Base-by-base conservation (phyloP, 371 early-diverging fungal species). In the Mortierella sp. region DNA sequence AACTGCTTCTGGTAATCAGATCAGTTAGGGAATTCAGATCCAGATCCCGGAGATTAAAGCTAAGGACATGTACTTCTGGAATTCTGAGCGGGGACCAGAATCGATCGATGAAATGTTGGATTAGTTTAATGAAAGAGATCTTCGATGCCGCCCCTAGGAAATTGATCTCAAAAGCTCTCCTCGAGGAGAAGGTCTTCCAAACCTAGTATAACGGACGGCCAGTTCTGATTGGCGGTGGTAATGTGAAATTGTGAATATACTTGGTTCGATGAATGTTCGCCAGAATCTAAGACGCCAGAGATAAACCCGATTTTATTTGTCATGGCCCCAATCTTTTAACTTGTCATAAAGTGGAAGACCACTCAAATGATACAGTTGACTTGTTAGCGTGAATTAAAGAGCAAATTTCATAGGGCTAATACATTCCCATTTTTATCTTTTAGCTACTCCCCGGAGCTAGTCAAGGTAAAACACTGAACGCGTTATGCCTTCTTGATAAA, bases 61-160 rank as follows among this genome's bases (percentile, higher is more conserved):
- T 33, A 33, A 33, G 33, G 33, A 28, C 3, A 58, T 67, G 16
- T 50, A 55, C 28, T 70, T 66, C 40, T 58, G 58, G 2, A 70
- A 65, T 40, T 61, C 76, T 7, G 76, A 70, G 19, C 70, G 76
- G 76, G 76, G 70, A 21, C 70, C 76, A 3, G 64, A 76, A 28
- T 61, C 67, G 13, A 70, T 61, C n/a, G 70, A 65, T 21, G 40
- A 45, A 40, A 70, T 67, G 70, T 55, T 69, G 32, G 38, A 61
- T 10, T 48, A 65, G 47, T 53, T 63, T 24, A 32, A 53, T 53
- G 53, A 24, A 24, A 9, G 53, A 53, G 2, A 2, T 53, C 53
- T 3, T 53, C 21, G 22, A 53, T 53, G n/a, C 53, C n/a, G 21
- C 53, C 8, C 53, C 53, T 8, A 53, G 21, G n/a, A 19, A 53